phyloP scores from a whole-genome alignment of 2,329 filamentous ascomycete genomes.

The Hymenotorrendiella dingleyae region DNA sequence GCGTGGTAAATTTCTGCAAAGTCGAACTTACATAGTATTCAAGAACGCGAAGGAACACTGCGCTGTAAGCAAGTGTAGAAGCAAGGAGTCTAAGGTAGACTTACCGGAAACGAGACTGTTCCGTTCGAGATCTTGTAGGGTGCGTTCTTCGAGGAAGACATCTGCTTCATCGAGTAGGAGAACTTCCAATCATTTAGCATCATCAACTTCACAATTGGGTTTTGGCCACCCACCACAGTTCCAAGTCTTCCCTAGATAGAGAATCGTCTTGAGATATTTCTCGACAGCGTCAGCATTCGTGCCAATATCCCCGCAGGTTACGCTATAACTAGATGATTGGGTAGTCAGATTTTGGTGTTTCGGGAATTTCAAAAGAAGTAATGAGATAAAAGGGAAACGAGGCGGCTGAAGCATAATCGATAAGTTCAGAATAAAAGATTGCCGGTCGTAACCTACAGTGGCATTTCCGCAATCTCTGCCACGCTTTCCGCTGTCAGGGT shows the following conservation, averaged over 20 bases:
- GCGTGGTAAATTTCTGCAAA: neutral
- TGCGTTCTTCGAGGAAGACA: constrained; percentile 15
- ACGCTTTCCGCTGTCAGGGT: constrained; percentile 30
- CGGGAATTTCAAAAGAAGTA: no score
- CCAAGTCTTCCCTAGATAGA: neutral
- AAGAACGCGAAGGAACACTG: neutral
- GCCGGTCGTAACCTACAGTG: no score
- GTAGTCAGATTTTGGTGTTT: no score
- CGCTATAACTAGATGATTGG: no score
- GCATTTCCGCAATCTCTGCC: neutral
- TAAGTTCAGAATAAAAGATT: no score
- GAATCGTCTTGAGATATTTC: neutral
- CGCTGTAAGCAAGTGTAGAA: no score
- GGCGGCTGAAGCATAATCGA: no score
- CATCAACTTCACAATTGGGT: neutral
- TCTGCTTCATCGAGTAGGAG: constrained; percentile 16
- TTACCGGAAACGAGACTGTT: constrained; percentile 16
- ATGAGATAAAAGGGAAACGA: no score
- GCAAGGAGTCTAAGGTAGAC: no score
- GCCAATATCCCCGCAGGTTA: neutral
- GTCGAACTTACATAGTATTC: neutral
- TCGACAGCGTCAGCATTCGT: neutral
- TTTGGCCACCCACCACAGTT: neutral
- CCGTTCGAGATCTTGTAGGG: constrained; percentile 6
- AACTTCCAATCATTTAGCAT: neutral